These are phyloP conservation scores for Crithidia bombi DNA, from an alignment of 208 protist genomes.

Conservation along the genomic window DNA sequence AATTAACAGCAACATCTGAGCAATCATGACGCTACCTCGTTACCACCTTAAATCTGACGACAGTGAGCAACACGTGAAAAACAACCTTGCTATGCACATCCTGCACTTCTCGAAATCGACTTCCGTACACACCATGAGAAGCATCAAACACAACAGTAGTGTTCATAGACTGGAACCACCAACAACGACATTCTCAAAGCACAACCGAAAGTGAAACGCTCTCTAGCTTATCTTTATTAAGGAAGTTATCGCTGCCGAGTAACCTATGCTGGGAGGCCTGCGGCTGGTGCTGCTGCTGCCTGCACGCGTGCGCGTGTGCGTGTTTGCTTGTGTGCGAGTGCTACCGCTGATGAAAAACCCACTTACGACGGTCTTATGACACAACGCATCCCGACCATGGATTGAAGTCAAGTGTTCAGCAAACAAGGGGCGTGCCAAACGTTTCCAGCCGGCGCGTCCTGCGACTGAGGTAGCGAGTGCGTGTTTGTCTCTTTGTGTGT, in stretches of 20 bases:
- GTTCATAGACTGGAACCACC: no score
- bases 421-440: conserved; percentile 47
- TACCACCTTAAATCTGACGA: conserved; percentile 11
- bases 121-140: no score
- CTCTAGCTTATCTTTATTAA: neutral
- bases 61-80: neutral
- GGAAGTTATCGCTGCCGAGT: no score
- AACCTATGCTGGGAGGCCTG: no score
- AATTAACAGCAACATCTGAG: conserved; percentile 32
- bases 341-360: conserved; percentile 13
- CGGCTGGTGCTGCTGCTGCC: neutral
- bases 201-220: no score
- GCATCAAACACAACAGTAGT: no score
- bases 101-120: no score
- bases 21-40: conserved; percentile 11
- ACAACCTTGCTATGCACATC: no score
- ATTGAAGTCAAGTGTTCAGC: conserved; percentile 64
- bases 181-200: neutral
- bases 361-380: conserved; percentile 14
- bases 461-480: conserved; percentile 44
- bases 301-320: no score
- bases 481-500: neutral
- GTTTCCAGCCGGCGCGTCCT: conserved; percentile 62
- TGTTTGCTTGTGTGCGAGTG: neutral
- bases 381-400: conserved; percentile 37